Evolutionary conservation across 139 green algal species (phyloP).

Genomic region (Haematococcus lacustris): DNA sequence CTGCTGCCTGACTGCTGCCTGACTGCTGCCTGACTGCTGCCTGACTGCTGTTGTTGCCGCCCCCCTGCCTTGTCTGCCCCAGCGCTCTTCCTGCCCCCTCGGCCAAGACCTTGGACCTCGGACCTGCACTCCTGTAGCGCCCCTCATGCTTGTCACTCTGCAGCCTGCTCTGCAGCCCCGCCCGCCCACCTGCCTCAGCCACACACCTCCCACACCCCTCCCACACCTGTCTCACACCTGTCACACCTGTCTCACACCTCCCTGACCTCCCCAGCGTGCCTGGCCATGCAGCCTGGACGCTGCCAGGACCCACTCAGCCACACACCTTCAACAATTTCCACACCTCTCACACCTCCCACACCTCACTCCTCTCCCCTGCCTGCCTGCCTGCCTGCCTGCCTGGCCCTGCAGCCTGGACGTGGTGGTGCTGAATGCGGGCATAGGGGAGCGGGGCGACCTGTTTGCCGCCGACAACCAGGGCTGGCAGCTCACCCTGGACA

Average conservation of each 20-base stretch:
- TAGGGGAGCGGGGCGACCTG: conserved; percentile 47
- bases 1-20: too few relatives aligned
- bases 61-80: too few relatives aligned
- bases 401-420: conserved; percentile 42
- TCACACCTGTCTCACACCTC: neutral
- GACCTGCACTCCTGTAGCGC: neutral
- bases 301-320: conserved; percentile 67
- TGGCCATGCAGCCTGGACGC: conserved; percentile 35
- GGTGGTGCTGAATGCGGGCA: conserved; percentile 70
- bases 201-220: neutral
- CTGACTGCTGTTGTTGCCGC: too few relatives aligned
- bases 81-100: too few relatives aligned
- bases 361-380: conserved; percentile 32
- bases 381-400: too few relatives aligned
- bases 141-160: neutral
- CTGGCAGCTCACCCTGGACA: conserved; percentile 54
- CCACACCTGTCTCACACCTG: neutral
- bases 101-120: too few relatives aligned
- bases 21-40: too few relatives aligned
- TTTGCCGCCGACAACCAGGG: conserved; percentile 12
- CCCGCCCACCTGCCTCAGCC: too few relatives aligned
- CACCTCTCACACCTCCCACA: conserved; percentile 64
- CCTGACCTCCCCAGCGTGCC: neutral
- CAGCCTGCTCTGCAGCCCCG: neutral
- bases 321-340: conserved; percentile 35